Evolutionary conservation across 2,329 filamentous ascomycete species (phyloP).

Genomic region (Talaromyces funiculosus): DNA sequence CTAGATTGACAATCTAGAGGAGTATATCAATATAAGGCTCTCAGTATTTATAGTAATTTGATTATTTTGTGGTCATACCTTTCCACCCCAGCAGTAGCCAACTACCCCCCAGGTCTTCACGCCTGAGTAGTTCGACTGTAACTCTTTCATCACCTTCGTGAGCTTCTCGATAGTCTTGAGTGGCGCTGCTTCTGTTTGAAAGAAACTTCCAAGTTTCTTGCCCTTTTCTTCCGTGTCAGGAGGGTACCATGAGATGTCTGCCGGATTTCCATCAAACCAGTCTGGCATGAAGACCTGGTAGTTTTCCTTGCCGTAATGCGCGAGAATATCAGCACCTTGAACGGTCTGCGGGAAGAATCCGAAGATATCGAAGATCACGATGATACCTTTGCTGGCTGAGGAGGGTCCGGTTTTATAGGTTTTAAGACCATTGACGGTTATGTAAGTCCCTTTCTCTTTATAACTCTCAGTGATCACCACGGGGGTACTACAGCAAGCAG

Average conservation of each 20-base stretch:
- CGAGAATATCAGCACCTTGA: conserved; percentile 60
- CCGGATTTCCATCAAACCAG: background rate
- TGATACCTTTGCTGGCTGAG: conserved; percentile 44
- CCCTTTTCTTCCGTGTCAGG: conserved; percentile 57
- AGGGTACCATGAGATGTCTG: conserved; percentile 49
- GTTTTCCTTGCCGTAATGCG: conserved; percentile 16
- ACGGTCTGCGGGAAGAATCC: conserved; percentile 59
- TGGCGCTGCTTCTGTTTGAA: conserved; percentile 52
- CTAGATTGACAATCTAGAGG: background rate
- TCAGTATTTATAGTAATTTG: no score
- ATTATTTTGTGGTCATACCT: conserved; percentile 49
- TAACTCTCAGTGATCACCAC: no score
- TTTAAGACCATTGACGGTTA: no score
- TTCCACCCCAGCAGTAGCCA: conserved; percentile 57
- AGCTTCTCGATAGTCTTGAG: conserved; percentile 52
- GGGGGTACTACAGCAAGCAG: no score
- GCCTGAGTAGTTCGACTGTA: conserved; percentile 42
- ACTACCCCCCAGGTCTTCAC: conserved; percentile 52
- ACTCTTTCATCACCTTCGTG: conserved; percentile 49
- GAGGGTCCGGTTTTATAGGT: background rate
- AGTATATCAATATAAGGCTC: background rate
- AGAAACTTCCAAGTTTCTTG: conserved; percentile 55
- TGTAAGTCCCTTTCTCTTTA: no score
- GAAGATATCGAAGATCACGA: conserved; percentile 56
- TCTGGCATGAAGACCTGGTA: background rate